These are phyloP conservation scores for Penicillium hordei DNA, from an alignment of 2,329 filamentous ascomycete species.

Conservation along the genomic window DNA sequence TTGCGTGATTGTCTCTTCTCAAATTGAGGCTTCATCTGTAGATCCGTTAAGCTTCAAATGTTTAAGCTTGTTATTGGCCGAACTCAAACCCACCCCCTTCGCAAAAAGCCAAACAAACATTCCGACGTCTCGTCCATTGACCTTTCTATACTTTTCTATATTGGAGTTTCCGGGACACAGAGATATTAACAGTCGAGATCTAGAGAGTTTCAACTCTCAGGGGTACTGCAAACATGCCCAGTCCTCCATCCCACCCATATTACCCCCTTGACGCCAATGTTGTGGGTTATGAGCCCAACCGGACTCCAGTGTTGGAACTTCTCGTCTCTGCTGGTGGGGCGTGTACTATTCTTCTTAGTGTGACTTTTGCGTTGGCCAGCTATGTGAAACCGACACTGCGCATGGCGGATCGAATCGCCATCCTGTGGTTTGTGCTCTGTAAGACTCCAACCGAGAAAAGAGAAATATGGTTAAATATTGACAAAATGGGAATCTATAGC, in stretches of 20 bases:
- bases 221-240: neutral
- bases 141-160: neutral
- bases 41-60: too few relatives aligned
- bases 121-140: neutral
- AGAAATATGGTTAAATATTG: neutral
- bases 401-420: constrained; percentile 56
- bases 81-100: neutral
- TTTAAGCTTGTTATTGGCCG: constrained; percentile 6
- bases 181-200: neutral
- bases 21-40: neutral
- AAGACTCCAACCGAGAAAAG: constrained; percentile 34
- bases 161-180: neutral
- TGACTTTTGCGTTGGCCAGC: constrained; percentile 57
- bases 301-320: constrained; percentile 59
- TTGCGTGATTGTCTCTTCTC: neutral
- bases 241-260: constrained; percentile 59
- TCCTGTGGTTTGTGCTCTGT: constrained; percentile 77
- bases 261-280: constrained; percentile 67
- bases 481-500: constrained; percentile 34
- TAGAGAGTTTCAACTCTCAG: neutral
- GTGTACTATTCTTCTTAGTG: constrained; percentile 57
- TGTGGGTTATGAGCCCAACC: constrained; percentile 65
- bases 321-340: constrained; percentile 60
- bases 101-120: neutral
- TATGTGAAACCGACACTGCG: constrained; percentile 54